These are phyloP conservation scores for Solanum phureja DNA, from an alignment of 257 asterid genomes.

Conservation along the genomic window DNA sequence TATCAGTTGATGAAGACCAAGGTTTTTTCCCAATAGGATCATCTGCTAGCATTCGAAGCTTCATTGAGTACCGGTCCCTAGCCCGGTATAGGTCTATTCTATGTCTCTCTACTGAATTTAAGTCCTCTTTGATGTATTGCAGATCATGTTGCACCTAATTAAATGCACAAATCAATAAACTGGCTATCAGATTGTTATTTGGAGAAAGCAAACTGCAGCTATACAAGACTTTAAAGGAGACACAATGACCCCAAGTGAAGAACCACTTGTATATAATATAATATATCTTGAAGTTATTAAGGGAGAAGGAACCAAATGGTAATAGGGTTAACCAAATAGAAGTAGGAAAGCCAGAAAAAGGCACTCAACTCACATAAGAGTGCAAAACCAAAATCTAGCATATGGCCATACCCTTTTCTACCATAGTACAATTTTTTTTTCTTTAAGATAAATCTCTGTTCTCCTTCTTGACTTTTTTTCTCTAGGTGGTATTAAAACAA, in stretches of 20 bases:
- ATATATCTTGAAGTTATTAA: background rate
- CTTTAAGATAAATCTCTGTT: background rate
- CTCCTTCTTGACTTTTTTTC: background rate
- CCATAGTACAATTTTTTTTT: background rate
- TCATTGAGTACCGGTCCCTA: constrained; percentile 56
- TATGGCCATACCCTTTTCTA: background rate
- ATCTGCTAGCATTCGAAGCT: constrained; percentile 45
- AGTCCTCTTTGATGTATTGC: constrained; percentile 55
- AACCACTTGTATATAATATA: background rate
- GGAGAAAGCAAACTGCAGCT: background rate
- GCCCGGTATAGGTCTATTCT: constrained; percentile 58
- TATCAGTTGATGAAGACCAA: constrained; percentile 33
- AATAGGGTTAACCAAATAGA: background rate
- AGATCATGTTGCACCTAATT: constrained; percentile 56
- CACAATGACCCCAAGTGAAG: background rate
- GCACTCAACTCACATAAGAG: background rate
- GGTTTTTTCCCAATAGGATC: constrained; percentile 36
- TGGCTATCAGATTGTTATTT: background rate
- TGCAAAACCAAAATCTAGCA: background rate
- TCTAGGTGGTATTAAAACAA: background rate
- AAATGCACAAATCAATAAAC: constrained; percentile 1
- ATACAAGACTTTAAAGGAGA: background rate
- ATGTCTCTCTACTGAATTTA: constrained; percentile 57
- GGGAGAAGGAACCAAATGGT: background rate
- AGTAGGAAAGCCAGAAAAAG: background rate